phyloP scores from a whole-genome alignment of 2,329 filamentous ascomycete genomes.

The Herpotrichia juniperi region DNA sequence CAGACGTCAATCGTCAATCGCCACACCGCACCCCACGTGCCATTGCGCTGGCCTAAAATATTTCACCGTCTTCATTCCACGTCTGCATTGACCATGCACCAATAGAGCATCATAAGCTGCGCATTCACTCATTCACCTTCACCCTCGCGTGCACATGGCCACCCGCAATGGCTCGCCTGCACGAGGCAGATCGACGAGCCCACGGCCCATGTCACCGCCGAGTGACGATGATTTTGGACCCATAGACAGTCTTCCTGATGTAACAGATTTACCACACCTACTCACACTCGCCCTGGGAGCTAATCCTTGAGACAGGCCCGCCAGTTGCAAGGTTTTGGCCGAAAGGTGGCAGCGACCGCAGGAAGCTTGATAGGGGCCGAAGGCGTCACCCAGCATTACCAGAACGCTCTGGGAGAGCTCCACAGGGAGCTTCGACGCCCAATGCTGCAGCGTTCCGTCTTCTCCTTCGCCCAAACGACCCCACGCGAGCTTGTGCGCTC shows the following conservation, averaged over 20 bases:
- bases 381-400: constrained; percentile 71
- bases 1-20: constrained; percentile 22
- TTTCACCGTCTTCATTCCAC: background rate
- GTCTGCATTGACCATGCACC: constrained; percentile 8
- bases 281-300: constrained; percentile 10
- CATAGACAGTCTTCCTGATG: constrained; percentile 40
- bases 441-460: constrained; percentile 83
- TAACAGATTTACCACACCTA: constrained; percentile 11
- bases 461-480: constrained; percentile 86
- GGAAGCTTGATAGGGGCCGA: constrained; percentile 78
- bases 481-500: constrained; percentile 94
- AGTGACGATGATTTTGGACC: constrained; percentile 37
- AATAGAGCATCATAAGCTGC: constrained; percentile 7
- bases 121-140: constrained; percentile 2
- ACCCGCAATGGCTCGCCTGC: constrained; percentile 35
- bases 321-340: constrained; percentile 88
- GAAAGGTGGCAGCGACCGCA: constrained; percentile 94
- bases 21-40: constrained; percentile 15
- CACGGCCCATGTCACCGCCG: constrained; percentile 29
- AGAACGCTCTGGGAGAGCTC: constrained; percentile 85
- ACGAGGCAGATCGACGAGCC: constrained; percentile 38
- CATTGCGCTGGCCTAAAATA: constrained; percentile 5
- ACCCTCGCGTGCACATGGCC: constrained; percentile 33
- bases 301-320: constrained; percentile 65
- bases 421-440: constrained; percentile 88